phyloP scores from a whole-genome alignment of 208 protist species.

The Trypanosoma avium region DNA sequence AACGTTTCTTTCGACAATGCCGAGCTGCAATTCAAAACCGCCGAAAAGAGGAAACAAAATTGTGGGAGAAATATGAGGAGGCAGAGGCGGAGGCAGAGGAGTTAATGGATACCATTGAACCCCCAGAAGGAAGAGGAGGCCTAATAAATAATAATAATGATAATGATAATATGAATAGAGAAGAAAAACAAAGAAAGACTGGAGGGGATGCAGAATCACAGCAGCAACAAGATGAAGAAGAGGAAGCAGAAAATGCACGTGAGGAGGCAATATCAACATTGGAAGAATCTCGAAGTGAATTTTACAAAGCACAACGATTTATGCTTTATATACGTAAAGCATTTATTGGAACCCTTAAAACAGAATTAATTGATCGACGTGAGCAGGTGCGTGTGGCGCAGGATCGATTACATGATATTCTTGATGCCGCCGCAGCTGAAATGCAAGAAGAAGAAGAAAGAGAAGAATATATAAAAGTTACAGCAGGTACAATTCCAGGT shows the following conservation, averaged over 20 bases:
- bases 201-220: too few relatives aligned
- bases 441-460: constrained; percentile 32
- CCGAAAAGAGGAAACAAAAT: constrained; percentile 48
- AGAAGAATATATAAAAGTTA: too few relatives aligned
- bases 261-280: constrained; percentile 42
- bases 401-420: constrained; percentile 41
- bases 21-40: constrained; percentile 27
- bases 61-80: constrained; percentile 53
- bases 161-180: not conserved
- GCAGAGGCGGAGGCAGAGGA: constrained; percentile 69
- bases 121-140: not conserved
- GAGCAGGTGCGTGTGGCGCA: constrained; percentile 51
- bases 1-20: constrained; percentile 61
- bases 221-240: too few relatives aligned
- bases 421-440: constrained; percentile 30
- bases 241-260: constrained; percentile 24
- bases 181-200: not conserved
- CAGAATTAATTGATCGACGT: constrained; percentile 38
- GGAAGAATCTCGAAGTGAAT: constrained; percentile 47
- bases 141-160: constrained; percentile 24
- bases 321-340: constrained; percentile 64
- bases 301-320: constrained; percentile 76
- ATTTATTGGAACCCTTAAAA: constrained; percentile 61
- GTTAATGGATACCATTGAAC: constrained; percentile 30
- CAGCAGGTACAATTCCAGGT: too few relatives aligned